Evolutionary conservation across 768 basidiomycete genomes (phyloP), one percentile per base, ranked within the genome.

Genomic region (Paxillus rubicundulus): DNA sequence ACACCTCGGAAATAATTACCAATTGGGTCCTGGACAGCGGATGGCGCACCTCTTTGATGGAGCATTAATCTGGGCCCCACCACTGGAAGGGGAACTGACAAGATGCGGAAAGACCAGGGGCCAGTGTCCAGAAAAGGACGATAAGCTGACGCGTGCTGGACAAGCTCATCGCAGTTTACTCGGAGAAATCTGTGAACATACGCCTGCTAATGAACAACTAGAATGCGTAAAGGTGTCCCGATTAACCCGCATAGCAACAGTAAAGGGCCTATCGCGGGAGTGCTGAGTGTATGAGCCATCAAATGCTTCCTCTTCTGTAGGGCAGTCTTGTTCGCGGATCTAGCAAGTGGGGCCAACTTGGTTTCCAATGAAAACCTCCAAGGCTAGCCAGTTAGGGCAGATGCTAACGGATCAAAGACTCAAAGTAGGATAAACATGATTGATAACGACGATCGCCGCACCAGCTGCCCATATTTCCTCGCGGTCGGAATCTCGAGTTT

Each of bases 291-390:
- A 50, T 30, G 28, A 40, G 33, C 33, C 21, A 40, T 53, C 34
- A 41, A 39, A 60, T 54, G 33, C 47, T 36, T 38, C 16, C 45
- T 49, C 47, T 20, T 10, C 28, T 17, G 27, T 44, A 12, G 24
- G 30, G 27, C 42, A 32, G 51, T 50, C 40, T 28, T 52, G 41
- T 49, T 54, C 49, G 36, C 42, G 46, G 48, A 64, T 55, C 58
- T 50, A 52, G 54, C 52, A 59, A 52, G 52, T 54, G 40, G 49
- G 28, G 33, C 21, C n/a, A n/a, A 27, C 57, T 57, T 50, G 7
- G 50, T 55, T 59, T 43, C 30, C 55, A 65, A 62, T 62, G 60
- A 67, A 60, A 56, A 67, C 57, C 49, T 34, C 60, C 64, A 41
- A 50, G 50, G 58, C 51, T 24, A 50, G 58, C 41, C 56, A 48